Base-by-base conservation (phyloP, 257 asterid genomes). In the Plantago ovata region DNA sequence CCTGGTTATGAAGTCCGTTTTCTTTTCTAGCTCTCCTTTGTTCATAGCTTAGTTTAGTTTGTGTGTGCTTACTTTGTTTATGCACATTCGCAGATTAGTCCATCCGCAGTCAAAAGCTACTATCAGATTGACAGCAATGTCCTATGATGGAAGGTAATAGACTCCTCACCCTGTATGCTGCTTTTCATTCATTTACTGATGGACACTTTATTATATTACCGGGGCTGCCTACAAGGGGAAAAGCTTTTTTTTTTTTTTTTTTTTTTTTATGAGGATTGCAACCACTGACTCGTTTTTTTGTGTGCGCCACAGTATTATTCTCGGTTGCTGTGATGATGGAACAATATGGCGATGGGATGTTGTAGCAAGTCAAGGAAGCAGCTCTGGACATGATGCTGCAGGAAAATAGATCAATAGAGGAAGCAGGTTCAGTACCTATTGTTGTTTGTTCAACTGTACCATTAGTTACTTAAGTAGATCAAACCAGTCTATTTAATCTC, bases 271-370 rank as follows among this genome's bases (percentile, higher is more conserved):
- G n/a, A n/a, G 48, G 16, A 43, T 43, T 43, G 15, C 16, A 13
- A 43, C 5, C 36, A 28, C 36, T 43, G 2, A n/a, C 51, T n/a
- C 1, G 19, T 1, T 40, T 13, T 10, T 58, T 16, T 69, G n/a
- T 65, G 46, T 69, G 23, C 65, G 45, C 61, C 56, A 60, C 87
- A 92, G 98, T 74, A 88, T 93, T 56, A 84, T 92, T 69, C 94
- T 93, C 58, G 71, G 94, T 79, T 86, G 97, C 87, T 93, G 98
- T 60, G 98, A 93, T 58, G 98, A 89, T 64, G 98, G 97, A 60
- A 93, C 95, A 2, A 88, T 93, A 68, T 93, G 98, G 98, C 89
- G 98, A 56, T 88, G 98, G 98, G 97, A 93, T 58, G 89, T 84
- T 38, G 91, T 84, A 12, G 82, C 95, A 41, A 79, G 81, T 68